These are phyloP conservation scores for Phlyctochytrium arcticum DNA, from an alignment of 192 early-diverging fungal species.

Conservation along the genomic window DNA sequence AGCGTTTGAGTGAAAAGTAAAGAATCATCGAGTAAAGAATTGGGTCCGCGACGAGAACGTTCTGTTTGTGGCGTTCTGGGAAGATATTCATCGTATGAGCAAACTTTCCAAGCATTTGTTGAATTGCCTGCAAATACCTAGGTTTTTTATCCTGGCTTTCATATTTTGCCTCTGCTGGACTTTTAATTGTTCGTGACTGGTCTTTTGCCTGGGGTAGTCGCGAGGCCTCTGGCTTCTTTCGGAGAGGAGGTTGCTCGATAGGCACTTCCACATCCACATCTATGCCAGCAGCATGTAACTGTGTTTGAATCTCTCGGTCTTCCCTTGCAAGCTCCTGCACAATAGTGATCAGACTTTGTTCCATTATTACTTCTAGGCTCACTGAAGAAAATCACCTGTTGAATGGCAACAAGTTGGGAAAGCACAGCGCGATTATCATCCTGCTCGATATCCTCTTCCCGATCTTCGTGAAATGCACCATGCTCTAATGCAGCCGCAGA, in stretches of 20 bases:
- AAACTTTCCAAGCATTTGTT: not conserved
- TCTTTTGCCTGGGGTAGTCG: not conserved
- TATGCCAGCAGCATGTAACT: constrained; percentile 1
- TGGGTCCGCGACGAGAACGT: too few relatives aligned
- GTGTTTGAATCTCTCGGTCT: constrained; percentile 13
- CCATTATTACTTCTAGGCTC: not conserved
- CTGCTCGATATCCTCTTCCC: not conserved
- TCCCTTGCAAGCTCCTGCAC: constrained; percentile 13
- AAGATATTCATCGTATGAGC: not conserved
- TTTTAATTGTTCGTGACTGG: not conserved
- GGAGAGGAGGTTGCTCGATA: not conserved
- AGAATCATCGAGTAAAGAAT: not conserved
- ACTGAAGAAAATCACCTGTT: constrained; percentile 4
- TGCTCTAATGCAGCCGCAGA: not conserved
- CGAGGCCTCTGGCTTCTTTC: not conserved
- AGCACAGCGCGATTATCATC: constrained; percentile 5
- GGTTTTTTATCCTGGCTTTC: not conserved
- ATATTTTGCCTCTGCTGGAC: not conserved
- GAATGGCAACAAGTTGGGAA: constrained; percentile 15
- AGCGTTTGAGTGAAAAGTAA: not conserved
- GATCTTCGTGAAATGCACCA: not conserved
- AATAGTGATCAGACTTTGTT: not conserved
- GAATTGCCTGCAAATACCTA: not conserved
- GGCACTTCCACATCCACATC: not conserved
- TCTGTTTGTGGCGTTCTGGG: too few relatives aligned